These are phyloP conservation scores for Saccharomyces hybrid DNA, from an alignment of 1,139 yeast genomes.

Conservation along the genomic window DNA sequence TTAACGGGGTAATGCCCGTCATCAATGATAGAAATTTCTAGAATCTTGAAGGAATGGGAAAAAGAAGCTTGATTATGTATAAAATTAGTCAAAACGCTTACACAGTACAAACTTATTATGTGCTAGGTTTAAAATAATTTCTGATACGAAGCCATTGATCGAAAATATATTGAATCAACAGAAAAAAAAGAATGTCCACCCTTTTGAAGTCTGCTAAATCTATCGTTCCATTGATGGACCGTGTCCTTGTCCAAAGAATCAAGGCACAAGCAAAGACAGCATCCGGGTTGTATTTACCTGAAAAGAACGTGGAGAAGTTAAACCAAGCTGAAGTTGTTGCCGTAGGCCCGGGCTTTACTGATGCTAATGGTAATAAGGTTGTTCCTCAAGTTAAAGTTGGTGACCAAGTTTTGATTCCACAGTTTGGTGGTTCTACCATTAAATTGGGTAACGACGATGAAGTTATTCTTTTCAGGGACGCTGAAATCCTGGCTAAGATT, in stretches of 20 bases:
- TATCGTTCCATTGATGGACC: slow-evolving; percentile 87
- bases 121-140: background rate
- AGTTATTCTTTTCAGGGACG: slow-evolving; percentile 72
- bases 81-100: background rate
- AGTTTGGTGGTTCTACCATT: slow-evolving; percentile 80
- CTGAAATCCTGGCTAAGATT: slow-evolving; percentile 90
- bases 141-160: background rate
- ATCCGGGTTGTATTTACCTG: slow-evolving; percentile 92
- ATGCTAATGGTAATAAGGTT: slow-evolving; percentile 61
- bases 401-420: slow-evolving; percentile 88
- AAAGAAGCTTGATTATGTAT: background rate
- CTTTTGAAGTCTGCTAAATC: slow-evolving; percentile 78
- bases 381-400: slow-evolving; percentile 75
- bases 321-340: slow-evolving; percentile 76
- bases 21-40: slow-evolving; percentile 10
- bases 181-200: slow-evolving; percentile 35
- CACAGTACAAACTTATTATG: background rate
- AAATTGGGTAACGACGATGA: slow-evolving; percentile 73
- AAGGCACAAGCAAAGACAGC: slow-evolving; percentile 91
- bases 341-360: slow-evolving; percentile 74
- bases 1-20: slow-evolving; percentile 3
- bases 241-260: slow-evolving; percentile 88
- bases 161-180: background rate
- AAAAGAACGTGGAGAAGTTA: slow-evolving; percentile 89
- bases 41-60: slow-evolving; percentile 6